Conservation (phyloP, 208 protist genomes). For the Leptomonas seymouri region DNA sequence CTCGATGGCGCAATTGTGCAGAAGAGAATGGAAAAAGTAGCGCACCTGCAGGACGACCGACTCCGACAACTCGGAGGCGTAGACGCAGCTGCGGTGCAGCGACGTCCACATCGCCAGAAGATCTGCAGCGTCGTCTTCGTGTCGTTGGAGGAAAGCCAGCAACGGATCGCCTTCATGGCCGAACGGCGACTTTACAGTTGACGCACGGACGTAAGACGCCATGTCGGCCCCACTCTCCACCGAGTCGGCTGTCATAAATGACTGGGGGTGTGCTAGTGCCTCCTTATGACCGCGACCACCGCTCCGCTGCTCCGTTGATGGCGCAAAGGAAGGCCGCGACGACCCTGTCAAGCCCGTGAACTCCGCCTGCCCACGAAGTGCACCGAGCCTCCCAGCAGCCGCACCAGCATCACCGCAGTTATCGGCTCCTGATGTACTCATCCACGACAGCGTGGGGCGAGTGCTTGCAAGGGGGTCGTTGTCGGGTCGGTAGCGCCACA, state of each 20-base stretch:
- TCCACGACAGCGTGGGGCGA: neutral
- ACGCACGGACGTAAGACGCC: no score
- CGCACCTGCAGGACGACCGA: slow-evolving; percentile 61
- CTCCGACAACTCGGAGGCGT: slow-evolving; percentile 77
- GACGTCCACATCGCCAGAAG: slow-evolving; percentile 86
- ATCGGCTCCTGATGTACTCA: neutral
- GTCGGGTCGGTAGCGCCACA: slow-evolving; percentile 48
- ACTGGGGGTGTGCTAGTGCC: no score
- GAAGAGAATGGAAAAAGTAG: slow-evolving; percentile 73
- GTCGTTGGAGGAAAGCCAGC: slow-evolving; percentile 62
- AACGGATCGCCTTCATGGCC: slow-evolving; percentile 40
- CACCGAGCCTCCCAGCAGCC: neutral
- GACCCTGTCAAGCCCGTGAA: neutral
- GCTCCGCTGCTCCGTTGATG: no score
- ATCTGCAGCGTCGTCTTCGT: slow-evolving; percentile 74
- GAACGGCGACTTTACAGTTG: neutral
- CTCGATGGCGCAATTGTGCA: slow-evolving; percentile 60
- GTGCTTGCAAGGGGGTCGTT: neutral
- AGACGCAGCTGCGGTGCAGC: slow-evolving; percentile 73
- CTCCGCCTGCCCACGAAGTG: neutral
- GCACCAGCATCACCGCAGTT: neutral
- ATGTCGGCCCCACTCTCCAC: no score
- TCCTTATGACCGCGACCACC: no score
- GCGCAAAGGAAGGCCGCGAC: neutral
- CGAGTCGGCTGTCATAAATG: no score